Percentiles rank a stretch among this genome's conserved stretches.
Conservation (phyloP, 768 basidiomycete species). For the Lentinula sp. region DNA sequence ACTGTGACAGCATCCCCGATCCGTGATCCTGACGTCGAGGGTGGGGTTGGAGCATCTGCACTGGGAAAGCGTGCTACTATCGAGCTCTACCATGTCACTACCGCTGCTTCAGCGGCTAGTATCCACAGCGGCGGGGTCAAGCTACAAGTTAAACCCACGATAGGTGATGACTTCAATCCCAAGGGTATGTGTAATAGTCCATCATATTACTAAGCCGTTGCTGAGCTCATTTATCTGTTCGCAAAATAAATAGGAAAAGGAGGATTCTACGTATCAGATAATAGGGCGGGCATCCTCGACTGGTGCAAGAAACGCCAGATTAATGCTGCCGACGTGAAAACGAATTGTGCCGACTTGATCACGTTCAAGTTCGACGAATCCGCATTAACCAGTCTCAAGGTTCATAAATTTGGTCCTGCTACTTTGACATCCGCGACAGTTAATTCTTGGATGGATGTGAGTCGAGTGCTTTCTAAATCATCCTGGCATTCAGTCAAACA, state of each 20-base stretch:
- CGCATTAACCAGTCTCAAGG: not conserved
- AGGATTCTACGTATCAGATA: not conserved
- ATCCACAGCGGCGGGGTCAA: not conserved
- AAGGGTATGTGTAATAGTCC: not conserved
- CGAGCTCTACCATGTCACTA: not conserved
- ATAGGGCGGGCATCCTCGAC: not conserved
- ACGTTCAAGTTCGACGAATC: not conserved
- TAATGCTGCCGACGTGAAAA: not conserved
- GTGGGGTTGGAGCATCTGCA: not conserved
- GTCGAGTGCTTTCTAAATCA: not conserved
- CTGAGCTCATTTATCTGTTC: not conserved
- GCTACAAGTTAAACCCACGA: not conserved
- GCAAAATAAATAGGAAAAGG: not conserved
- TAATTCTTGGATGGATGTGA: not conserved
- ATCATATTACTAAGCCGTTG: too few species aligned
- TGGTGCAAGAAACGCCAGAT: not conserved
- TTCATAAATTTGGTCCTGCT: not conserved
- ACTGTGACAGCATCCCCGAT: not conserved
- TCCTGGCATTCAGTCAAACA: not conserved
- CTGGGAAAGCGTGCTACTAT: not conserved
- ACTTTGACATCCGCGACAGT: not conserved
- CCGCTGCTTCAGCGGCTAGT: not conserved
- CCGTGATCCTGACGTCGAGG: not conserved
- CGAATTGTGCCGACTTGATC: not conserved
- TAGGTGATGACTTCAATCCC: not conserved